Evolutionary conservation across 2,329 filamentous ascomycete species (phyloP).

Genomic region (Aspergillaceae sp.): DNA sequence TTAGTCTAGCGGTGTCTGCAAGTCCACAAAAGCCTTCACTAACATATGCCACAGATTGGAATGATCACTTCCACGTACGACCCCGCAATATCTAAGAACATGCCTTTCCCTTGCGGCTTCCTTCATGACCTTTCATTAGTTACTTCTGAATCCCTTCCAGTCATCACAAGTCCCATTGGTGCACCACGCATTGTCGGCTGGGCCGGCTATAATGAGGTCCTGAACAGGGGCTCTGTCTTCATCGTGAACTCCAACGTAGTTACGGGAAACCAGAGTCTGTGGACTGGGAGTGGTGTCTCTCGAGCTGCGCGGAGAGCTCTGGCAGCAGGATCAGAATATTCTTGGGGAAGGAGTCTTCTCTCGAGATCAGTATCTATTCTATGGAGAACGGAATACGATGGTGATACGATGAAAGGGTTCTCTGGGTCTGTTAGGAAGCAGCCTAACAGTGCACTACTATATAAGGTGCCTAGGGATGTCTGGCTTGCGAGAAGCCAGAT

Average conservation of each 20-base stretch:
- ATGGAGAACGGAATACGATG: constrained; percentile 9
- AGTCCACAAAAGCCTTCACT: neutral
- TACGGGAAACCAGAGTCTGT: neutral
- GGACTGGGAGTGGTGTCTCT: constrained; percentile 1
- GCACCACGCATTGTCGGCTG: constrained; percentile 8
- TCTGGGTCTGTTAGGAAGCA: constrained; percentile 9
- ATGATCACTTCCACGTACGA: constrained; percentile 7
- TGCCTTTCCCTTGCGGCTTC: constrained; percentile 8
- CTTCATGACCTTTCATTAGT: constrained; percentile 7
- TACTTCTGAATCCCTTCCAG: constrained; percentile 5
- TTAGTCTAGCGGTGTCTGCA: too few relatives aligned
- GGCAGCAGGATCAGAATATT: constrained; percentile 9
- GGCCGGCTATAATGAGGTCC: constrained; percentile 7
- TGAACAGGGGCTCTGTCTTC: constrained; percentile 7
- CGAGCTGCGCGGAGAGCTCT: constrained; percentile 5
- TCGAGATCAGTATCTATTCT: constrained; percentile 8
- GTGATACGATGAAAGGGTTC: constrained; percentile 4
- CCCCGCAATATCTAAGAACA: constrained; percentile 2
- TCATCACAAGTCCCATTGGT: constrained; percentile 3
- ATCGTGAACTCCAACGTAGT: constrained; percentile 4
- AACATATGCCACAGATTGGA: constrained; percentile 5
- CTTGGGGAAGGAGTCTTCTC: constrained; percentile 6
- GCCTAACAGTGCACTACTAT: too few relatives aligned
- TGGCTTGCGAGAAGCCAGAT: too few relatives aligned
- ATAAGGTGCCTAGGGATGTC: too few relatives aligned